Conservation (phyloP, 1,139 yeast species). For the Schizosaccharomyces versatilis region DNA sequence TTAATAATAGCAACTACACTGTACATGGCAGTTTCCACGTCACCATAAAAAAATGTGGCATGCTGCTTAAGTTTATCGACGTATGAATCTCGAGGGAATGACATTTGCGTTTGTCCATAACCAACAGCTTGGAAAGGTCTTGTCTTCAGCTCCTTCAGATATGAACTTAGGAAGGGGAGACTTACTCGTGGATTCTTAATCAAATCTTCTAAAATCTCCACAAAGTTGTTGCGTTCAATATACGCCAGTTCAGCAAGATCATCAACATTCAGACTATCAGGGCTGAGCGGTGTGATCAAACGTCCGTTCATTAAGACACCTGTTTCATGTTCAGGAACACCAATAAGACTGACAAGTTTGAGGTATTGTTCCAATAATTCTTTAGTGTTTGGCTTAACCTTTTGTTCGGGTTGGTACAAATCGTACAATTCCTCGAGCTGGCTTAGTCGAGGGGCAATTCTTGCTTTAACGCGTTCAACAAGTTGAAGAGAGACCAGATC, state of each 20-base stretch:
- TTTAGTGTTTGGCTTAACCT: neutral
- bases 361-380: neutral
- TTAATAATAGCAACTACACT: conserved; percentile 43
- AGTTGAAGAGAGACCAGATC: neutral
- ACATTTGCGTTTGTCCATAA: neutral
- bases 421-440: too few species aligned
- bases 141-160: neutral
- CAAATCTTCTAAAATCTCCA: neutral
- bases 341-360: neutral
- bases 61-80: conserved; percentile 3
- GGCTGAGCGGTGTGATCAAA: neutral
- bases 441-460: neutral
- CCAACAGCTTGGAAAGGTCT: neutral
- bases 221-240: neutral
- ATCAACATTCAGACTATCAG: neutral
- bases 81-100: neutral
- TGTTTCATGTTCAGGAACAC: neutral
- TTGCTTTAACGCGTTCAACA: neutral
- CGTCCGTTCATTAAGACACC: neutral
- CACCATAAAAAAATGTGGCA: conserved; percentile 15
- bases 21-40: conserved; percentile 13
- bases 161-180: neutral
- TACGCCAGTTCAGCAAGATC: neutral
- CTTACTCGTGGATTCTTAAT: neutral
- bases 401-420: neutral